Conservation (phyloP, 1,139 yeast species). For the Candida sanyaensis region DNA sequence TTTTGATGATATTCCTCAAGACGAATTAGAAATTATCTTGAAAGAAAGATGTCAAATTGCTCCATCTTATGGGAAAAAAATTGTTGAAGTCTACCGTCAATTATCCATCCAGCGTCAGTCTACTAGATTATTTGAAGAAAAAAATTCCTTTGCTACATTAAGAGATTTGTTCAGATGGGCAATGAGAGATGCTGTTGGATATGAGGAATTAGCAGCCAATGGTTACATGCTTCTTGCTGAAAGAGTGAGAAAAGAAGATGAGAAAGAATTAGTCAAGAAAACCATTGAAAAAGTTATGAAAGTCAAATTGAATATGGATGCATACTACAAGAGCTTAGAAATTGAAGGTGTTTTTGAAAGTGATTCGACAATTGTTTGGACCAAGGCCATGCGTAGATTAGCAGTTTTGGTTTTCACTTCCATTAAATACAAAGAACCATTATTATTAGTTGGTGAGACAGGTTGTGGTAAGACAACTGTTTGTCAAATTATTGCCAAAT, state of each 20-base stretch:
- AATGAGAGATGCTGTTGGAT: conserved; percentile 87
- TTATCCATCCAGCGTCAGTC: conserved; percentile 85
- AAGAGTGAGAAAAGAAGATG: conserved; percentile 81
- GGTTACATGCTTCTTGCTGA: conserved; percentile 96
- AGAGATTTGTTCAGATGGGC: conserved; percentile 99
- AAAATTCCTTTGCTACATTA: conserved; percentile 92
- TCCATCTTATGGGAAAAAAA: conserved; percentile 89
- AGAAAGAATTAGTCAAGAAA: conserved; percentile 69
- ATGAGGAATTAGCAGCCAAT: conserved; percentile 90
- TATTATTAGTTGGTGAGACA: conserved; percentile 93
- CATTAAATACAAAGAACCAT: conserved; percentile 80
- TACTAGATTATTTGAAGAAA: conserved; percentile 86
- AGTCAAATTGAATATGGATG: conserved; percentile 74
- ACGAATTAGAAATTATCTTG: conserved; percentile 86
- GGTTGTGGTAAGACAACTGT: conserved; percentile 99
- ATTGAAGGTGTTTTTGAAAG: conserved; percentile 32
- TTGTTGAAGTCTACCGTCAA: conserved; percentile 89
- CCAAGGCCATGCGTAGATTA: conserved; percentile 84
- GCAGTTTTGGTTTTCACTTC: conserved; percentile 83
- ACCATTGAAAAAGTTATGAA: conserved; percentile 87
- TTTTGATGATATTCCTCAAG: conserved; percentile 96
- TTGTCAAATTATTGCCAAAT: conserved; percentile 78
- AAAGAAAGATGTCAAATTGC: conserved; percentile 91
- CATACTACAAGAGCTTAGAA: conserved; percentile 47
- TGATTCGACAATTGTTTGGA: conserved; percentile 73